Evolutionary conservation across 805 yeast species (phyloP), one percentile per base, ranked within the genome.

Genomic region (Saccharomycopsis sp.): DNA sequence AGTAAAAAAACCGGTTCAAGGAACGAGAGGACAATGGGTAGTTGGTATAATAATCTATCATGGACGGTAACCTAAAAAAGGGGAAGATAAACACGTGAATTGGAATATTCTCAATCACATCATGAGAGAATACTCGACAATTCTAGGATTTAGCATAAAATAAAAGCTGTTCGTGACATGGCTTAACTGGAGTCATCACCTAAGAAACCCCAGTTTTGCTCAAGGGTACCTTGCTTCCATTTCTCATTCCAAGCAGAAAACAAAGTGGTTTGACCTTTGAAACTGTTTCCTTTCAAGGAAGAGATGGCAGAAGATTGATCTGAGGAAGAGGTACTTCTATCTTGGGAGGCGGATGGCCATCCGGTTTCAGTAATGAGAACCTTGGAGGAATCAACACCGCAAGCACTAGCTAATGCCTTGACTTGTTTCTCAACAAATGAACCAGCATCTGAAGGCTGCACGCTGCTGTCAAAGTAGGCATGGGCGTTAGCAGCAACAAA

Each of bases 401-500:
- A 91, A 61, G 91, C 86, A 64, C 83, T 68, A 78, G 83, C 81
- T 66, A 94, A 97, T 74, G 91, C 87, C 80, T 88, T 85, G 75
- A 91, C 86, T 79, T 90, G 97, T 71, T 78, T 70, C 68, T 87
- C 73, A 65, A 91, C 84, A 97, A 98, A 92, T 40, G 77, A 69
- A 79, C 98, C 99, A 61, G 98, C 89, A 64, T 81, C 80, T 41
- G 70, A 77, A 65, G 97, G 92, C 62, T 78, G 77, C 67, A 85
- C 81, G 73, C 79, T 73, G 75, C 91, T 90, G 73, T 94, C 98
- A 73, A 92, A 94, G 90, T 81, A 92, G 65, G 97, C 90, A 75
- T 92, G 99, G 63, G 97, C 97, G 77, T 92, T 94, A 71, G 89
- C 87, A 61, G 97, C 97, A 73, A 90, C 79, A 84, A 90, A 91